phyloP scores from a whole-genome alignment of 371 early-diverging fungal species.

The Mortierella sp. region DNA sequence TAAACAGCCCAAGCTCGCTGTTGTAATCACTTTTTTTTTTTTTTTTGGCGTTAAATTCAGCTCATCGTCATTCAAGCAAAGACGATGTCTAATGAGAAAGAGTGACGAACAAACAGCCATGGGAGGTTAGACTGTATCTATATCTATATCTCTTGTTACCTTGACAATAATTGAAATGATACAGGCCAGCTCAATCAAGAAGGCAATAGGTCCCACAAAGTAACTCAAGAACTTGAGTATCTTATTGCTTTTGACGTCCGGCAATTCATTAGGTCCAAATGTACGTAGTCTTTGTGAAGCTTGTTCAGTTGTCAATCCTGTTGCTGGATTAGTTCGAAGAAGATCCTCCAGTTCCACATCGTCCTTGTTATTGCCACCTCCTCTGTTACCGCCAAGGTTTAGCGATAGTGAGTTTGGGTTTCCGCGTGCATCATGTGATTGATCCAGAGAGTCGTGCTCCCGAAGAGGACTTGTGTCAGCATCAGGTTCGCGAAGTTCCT shows the following conservation, averaged over 20 bases:
- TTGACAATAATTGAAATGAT: constrained; percentile 67
- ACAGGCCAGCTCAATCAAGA: constrained; percentile 75
- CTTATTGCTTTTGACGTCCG: constrained; percentile 75
- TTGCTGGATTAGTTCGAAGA: constrained; percentile 60
- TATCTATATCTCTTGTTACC: constrained; percentile 19
- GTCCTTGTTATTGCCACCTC: constrained; percentile 2
- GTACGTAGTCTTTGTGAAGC: constrained; percentile 59
- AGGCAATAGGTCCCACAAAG: constrained; percentile 82
- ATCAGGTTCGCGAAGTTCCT: constrained; percentile 44
- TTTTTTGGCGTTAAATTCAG: not conserved
- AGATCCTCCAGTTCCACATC: constrained; percentile 64
- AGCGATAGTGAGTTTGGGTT: not conserved
- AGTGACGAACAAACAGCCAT: not conserved
- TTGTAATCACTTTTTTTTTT: not conserved
- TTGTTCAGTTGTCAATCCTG: constrained; percentile 60
- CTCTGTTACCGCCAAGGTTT: not conserved
- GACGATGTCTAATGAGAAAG: not conserved
- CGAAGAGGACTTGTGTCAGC: constrained; percentile 20
- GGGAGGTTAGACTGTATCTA: not conserved
- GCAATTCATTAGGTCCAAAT: constrained; percentile 68
- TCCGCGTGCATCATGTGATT: not conserved
- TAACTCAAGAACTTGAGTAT: constrained; percentile 81
- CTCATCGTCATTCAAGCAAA: not conserved
- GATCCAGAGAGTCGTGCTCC: constrained; percentile 23
- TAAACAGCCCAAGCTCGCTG: not conserved